Percentiles rank a stretch among this genome's conserved stretches.
Evolutionary conservation across 1,284 basidiomycete species (phyloP).

Genomic region (Sanghuangporus baumii): DNA sequence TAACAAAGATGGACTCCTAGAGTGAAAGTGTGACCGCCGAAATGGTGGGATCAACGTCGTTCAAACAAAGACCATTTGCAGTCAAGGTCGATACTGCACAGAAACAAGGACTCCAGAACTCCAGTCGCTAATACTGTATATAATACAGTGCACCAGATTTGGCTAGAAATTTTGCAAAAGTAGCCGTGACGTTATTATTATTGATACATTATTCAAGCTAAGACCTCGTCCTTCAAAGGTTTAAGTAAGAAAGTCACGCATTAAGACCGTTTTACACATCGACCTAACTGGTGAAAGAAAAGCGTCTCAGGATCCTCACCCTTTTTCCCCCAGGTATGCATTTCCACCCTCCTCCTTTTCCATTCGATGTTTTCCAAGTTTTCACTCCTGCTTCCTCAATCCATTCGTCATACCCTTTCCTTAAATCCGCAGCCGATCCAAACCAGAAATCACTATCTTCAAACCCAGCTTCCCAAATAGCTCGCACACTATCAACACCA

Average conservation of each 20-base stretch:
- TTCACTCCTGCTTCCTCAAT: not conserved
- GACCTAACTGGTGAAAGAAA: slow-evolving; percentile 17
- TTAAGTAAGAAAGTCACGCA: too few relatives aligned
- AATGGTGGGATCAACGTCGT: too few relatives aligned
- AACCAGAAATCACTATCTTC: not conserved
- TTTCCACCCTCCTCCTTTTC: slow-evolving; percentile 1
- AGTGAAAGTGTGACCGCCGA: too few relatives aligned
- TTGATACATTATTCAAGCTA: not conserved
- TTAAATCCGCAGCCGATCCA: not conserved
- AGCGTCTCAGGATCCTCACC: slow-evolving; percentile 11
- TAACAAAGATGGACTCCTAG: too few relatives aligned
- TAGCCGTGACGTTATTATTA: too few relatives aligned
- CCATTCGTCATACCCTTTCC: not conserved
- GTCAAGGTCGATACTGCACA: too few relatives aligned
- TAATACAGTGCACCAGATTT: too few relatives aligned
- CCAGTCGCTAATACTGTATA: too few relatives aligned
- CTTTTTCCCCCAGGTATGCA: slow-evolving; percentile 14
- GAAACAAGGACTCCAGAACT: too few relatives aligned
- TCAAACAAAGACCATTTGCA: too few relatives aligned
- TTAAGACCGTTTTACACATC: slow-evolving; percentile 11
- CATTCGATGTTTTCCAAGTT: not conserved
- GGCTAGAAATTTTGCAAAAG: too few relatives aligned
- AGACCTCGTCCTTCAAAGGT: not conserved
- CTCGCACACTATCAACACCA: slow-evolving; percentile 15
- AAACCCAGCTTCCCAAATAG: slow-evolving; percentile 11